phyloP scores from a whole-genome alignment of 2,329 filamentous ascomycete genomes.

The Delphinella strobiligena region DNA sequence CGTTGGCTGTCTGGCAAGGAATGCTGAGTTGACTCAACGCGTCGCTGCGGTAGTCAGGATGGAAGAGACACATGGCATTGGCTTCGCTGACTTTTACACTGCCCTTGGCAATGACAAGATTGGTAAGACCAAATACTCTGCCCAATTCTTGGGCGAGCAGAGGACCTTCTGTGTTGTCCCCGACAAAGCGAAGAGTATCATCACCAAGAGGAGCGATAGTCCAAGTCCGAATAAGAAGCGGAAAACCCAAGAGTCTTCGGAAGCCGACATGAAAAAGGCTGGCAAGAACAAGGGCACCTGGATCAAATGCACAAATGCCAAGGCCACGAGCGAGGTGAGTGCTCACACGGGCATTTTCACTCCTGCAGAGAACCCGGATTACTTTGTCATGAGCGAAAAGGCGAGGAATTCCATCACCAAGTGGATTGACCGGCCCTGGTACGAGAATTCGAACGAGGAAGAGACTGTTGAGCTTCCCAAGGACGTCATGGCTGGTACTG shows the following conservation, averaged over 20 bases:
- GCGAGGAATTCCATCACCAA: constrained; percentile 52
- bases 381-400: constrained; percentile 52
- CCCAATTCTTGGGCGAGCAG: constrained; percentile 52
- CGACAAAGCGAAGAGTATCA: constrained; percentile 28
- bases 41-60: constrained; percentile 56
- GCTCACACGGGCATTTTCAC: constrained; percentile 80
- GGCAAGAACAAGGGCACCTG: constrained; percentile 39
- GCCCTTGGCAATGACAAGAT: constrained; percentile 55
- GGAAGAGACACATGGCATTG: constrained; percentile 53
- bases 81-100: constrained; percentile 81
- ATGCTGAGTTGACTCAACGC: constrained; percentile 66
- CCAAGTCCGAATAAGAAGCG: constrained; percentile 12
- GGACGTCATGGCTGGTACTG: too few species aligned
- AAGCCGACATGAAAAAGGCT: constrained; percentile 17
- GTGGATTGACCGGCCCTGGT: constrained; percentile 39
- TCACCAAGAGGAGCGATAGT: constrained; percentile 7
- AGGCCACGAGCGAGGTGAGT: constrained; percentile 61
- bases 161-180: constrained; percentile 86
- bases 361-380: constrained; percentile 58
- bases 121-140: constrained; percentile 39
- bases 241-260: constrained; percentile 9
- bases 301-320: constrained; percentile 65
- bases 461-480: too few species aligned
- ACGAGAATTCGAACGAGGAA: constrained; percentile 12
- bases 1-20: constrained; percentile 76